Evolutionary conservation across 169 alveolate genomes (phyloP).

Genomic region (Eimeria praecox): DNA sequence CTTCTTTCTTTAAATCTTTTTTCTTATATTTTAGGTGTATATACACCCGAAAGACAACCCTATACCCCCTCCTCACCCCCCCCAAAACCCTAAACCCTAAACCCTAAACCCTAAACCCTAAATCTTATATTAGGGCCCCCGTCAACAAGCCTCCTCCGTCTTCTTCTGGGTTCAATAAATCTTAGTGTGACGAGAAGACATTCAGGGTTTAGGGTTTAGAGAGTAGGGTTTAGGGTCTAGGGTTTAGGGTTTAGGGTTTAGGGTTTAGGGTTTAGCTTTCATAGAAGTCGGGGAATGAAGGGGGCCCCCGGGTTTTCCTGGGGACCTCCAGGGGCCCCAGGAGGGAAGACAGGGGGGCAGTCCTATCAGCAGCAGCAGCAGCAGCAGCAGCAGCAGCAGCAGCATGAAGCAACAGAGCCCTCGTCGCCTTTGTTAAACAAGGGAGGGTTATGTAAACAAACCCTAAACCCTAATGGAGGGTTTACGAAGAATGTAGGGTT

Average conservation of each 20-base stretch:
- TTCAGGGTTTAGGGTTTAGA: background rate
- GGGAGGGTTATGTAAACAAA: background rate
- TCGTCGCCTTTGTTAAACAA: background rate
- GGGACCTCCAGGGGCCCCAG: slow-evolving; percentile 21
- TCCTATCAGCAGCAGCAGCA: background rate
- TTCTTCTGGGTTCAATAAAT: background rate
- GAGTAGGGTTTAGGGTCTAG: background rate
- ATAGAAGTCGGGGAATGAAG: background rate
- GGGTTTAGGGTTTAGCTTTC: background rate
- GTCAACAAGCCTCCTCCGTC: no score
- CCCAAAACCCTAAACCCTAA: background rate
- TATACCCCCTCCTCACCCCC: background rate
- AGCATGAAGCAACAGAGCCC: background rate
- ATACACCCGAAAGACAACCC: no score
- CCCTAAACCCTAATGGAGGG: background rate
- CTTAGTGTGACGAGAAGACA: background rate
- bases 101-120: background rate
- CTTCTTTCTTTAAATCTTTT: background rate
- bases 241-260: background rate
- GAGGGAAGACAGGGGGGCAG: background rate
- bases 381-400: slow-evolving; percentile 29
- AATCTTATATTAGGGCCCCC: background rate
- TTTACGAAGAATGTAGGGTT: background rate
- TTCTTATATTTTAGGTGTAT: background rate
- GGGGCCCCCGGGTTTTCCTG: slow-evolving; percentile 12